These are phyloP conservation scores for Pythium insidiosum DNA, from an alignment of 352 stramenopile genomes.

Conservation along the genomic window DNA sequence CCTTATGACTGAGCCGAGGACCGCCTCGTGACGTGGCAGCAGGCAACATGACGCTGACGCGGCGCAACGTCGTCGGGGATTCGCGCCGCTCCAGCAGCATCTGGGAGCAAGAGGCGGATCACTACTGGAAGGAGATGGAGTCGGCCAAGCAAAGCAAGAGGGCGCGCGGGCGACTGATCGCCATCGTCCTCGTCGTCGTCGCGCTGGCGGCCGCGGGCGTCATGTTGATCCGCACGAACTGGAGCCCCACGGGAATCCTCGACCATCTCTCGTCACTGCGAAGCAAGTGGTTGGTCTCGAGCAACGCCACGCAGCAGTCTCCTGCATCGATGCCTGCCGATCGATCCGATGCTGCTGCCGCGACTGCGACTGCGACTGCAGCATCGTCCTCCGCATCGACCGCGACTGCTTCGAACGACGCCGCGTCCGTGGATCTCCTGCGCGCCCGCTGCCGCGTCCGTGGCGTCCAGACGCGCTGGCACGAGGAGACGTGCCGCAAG, in stretches of 20 bases:
- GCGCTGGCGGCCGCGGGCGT: constrained; percentile 9
- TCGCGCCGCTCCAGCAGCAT: constrained; percentile 28
- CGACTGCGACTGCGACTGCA: neutral
- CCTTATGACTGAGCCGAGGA: too few species aligned
- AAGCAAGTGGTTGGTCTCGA: too few species aligned
- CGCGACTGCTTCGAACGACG: constrained; percentile 8
- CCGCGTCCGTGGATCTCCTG: constrained; percentile 25
- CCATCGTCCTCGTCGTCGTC: constrained; percentile 15
- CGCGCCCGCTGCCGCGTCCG: constrained; percentile 46
- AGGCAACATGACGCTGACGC: constrained; percentile 32
- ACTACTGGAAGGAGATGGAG: constrained; percentile 77
- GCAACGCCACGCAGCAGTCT: too few species aligned
- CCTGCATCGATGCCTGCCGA: neutral
- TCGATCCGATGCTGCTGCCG: neutral
- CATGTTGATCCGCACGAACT: constrained; percentile 7
- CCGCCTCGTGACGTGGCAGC: neutral
- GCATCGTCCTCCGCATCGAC: neutral
- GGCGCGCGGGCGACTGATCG: constrained; percentile 19
- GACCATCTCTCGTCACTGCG: neutral
- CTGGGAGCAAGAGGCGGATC: constrained; percentile 55
- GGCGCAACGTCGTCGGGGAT: constrained; percentile 30
- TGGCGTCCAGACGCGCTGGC: constrained; percentile 59
- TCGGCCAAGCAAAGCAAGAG: constrained; percentile 28
- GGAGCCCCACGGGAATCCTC: neutral
- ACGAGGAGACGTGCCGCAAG: constrained; percentile 65